Evolutionary conservation across 306 rosid genomes (phyloP).

Genomic region (Castanea sativa): DNA sequence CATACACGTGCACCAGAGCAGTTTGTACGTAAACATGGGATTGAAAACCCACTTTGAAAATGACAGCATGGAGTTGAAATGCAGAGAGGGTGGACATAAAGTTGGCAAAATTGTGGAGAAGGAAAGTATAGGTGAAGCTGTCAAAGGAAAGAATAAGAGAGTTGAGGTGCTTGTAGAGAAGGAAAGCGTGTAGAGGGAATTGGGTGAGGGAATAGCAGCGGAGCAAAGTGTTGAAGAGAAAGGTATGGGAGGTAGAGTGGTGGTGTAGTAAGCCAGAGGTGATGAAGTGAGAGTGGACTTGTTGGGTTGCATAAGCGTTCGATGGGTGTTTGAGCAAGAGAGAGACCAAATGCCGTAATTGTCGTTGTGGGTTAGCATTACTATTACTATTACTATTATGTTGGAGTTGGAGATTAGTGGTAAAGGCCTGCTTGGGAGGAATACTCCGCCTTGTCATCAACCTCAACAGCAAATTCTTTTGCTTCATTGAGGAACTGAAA

Average conservation of each 20-base stretch:
- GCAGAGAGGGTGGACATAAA: slow-evolving; percentile 22
- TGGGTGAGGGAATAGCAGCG: slow-evolving; percentile 37
- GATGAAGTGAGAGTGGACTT: slow-evolving; percentile 50
- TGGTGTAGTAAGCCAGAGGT: slow-evolving; percentile 44
- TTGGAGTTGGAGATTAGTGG: too few species aligned
- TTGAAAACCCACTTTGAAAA: slow-evolving; percentile 58
- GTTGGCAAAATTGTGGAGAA: slow-evolving; percentile 51
- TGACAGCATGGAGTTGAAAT: slow-evolving; percentile 53
- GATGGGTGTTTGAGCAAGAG: slow-evolving; percentile 46
- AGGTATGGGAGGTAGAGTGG: slow-evolving; percentile 13
- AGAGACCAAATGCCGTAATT: slow-evolving; percentile 43
- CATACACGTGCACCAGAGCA: slow-evolving; percentile 47
- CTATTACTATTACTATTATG: too few species aligned
- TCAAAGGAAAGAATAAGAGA: slow-evolving; percentile 25
- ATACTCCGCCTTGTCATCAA: too few species aligned
- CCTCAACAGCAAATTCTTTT: too few species aligned
- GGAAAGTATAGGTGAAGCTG: slow-evolving; percentile 55
- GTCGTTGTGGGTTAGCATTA: slow-evolving; percentile 10
- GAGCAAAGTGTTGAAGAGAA: slow-evolving; percentile 54
- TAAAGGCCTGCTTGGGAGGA: too few species aligned
- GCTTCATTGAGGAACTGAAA: too few species aligned
- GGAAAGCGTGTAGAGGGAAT: slow-evolving; percentile 44
- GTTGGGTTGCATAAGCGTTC: slow-evolving; percentile 31
- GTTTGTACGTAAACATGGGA: slow-evolving; percentile 62
- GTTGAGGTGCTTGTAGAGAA: slow-evolving; percentile 20